These are phyloP conservation scores for Paramyrothecium sp. DNA, from an alignment of 2,329 filamentous ascomycete genomes.

Conservation along the genomic window DNA sequence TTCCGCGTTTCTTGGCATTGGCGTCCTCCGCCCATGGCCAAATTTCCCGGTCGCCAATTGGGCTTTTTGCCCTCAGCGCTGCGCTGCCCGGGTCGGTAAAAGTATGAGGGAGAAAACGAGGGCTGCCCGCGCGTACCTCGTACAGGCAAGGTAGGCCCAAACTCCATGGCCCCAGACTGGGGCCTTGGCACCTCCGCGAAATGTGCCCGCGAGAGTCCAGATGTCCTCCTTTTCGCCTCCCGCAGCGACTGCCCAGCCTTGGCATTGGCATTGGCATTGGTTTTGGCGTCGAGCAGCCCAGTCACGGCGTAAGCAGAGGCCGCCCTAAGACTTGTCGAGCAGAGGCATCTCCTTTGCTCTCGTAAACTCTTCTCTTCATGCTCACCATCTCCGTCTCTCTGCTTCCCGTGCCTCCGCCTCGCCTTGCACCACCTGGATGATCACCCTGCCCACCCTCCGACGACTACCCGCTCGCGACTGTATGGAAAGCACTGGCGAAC, in stretches of 20 bases:
- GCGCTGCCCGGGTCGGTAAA: not conserved
- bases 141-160: not conserved
- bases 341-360: not conserved
- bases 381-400: not conserved
- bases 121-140: too few relatives aligned
- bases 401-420: not conserved
- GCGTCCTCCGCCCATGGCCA: not conserved
- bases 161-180: not conserved
- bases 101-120: not conserved
- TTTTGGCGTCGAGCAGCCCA: not conserved
- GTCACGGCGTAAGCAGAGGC: not conserved
- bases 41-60: not conserved
- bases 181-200: conserved; percentile 1
- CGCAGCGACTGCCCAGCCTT: conserved; percentile 1
- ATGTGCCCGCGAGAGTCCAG: not conserved
- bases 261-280: conserved; percentile 1
- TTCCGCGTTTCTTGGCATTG: not conserved
- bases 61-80: not conserved
- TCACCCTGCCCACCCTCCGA: not conserved
- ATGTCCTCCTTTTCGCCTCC: not conserved
- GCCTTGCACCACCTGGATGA: not conserved
- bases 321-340: not conserved
- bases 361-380: not conserved
- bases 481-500: not conserved
- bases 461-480: too few relatives aligned